phyloP scores from a whole-genome alignment of 768 basidiomycete species.

The Lepiota venenata region DNA sequence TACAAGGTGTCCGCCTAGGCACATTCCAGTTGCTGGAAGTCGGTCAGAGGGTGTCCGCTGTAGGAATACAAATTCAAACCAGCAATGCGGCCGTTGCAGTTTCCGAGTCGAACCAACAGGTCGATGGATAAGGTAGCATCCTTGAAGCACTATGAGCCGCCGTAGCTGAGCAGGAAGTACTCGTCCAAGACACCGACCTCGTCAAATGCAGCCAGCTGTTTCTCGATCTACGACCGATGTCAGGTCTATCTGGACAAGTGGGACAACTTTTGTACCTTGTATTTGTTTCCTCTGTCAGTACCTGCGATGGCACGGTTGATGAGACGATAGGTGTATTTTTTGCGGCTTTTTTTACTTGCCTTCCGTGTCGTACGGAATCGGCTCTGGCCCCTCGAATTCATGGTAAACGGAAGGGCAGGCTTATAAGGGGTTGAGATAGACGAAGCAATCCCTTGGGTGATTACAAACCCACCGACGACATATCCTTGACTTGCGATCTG shows the following conservation, averaged over 20 bases:
- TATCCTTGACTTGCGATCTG: conserved; percentile 88
- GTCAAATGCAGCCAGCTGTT: conserved; percentile 83
- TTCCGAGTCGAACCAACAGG: conserved; percentile 63
- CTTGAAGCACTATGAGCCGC: conserved; percentile 28
- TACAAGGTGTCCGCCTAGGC: conserved; percentile 83
- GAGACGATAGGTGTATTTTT: neutral
- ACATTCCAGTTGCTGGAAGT: conserved; percentile 79
- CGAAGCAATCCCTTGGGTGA: neutral
- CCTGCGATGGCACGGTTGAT: conserved; percentile 6
- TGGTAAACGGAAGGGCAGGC: conserved; percentile 88
- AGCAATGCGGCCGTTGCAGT: conserved; percentile 92
- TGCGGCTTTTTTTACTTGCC: conserved; percentile 39
- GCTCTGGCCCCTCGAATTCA: conserved; percentile 86
- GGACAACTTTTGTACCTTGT: conserved; percentile 57
- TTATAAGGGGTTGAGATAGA: conserved; percentile 22
- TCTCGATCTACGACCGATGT: conserved; percentile 64
- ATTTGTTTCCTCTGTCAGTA: conserved; percentile 78
- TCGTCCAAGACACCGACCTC: conserved; percentile 47
- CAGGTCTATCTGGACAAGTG: neutral
- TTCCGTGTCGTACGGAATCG: conserved; percentile 87
- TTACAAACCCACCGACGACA: conserved; percentile 59
- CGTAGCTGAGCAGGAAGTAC: neutral
- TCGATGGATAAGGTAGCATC: conserved; percentile 80
- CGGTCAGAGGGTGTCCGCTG: neutral
- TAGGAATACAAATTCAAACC: conserved; percentile 35